Conservation (phyloP, 176 grass and related monocot species). For the Urochloa ruziziensis region DNA sequence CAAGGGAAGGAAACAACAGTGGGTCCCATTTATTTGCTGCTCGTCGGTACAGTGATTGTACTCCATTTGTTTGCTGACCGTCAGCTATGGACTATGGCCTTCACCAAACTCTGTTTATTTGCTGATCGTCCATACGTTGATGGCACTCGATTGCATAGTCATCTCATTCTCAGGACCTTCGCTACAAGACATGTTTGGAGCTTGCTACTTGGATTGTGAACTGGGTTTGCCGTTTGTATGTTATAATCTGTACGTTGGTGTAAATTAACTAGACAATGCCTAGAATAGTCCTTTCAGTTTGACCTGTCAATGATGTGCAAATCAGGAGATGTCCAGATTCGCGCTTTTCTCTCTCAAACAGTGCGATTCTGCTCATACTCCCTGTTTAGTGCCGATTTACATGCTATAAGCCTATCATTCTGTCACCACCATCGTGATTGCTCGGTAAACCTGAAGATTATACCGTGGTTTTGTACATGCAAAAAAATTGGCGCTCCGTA, state of each 20-base stretch:
- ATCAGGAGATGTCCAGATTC: background rate
- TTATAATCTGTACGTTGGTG: background rate
- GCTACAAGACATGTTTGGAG: background rate
- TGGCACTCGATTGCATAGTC: background rate
- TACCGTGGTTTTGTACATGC: background rate
- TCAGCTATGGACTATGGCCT: background rate
- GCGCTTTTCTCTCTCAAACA: background rate
- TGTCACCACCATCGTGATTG: background rate
- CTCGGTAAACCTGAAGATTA: no score
- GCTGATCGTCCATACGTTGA: background rate
- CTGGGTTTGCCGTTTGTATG: background rate
- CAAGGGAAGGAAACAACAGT: conserved; percentile 50
- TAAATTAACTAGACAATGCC: background rate
- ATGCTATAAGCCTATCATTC: no score
- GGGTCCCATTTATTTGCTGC: conserved; percentile 72
- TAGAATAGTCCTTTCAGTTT: background rate
- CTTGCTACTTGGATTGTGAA: background rate
- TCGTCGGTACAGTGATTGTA: conserved; percentile 34
- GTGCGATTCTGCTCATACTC: background rate
- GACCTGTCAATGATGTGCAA: background rate
- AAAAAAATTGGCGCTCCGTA: background rate
- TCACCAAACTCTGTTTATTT: background rate
- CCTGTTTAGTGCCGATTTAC: background rate
- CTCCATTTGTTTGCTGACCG: background rate
- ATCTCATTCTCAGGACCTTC: background rate